A percentile compares a stretch with the other conserved stretches of the same genome.
Evolutionary conservation across 768 basidiomycete genomes (phyloP).

Genomic region (Xanthoconium purpureum): DNA sequence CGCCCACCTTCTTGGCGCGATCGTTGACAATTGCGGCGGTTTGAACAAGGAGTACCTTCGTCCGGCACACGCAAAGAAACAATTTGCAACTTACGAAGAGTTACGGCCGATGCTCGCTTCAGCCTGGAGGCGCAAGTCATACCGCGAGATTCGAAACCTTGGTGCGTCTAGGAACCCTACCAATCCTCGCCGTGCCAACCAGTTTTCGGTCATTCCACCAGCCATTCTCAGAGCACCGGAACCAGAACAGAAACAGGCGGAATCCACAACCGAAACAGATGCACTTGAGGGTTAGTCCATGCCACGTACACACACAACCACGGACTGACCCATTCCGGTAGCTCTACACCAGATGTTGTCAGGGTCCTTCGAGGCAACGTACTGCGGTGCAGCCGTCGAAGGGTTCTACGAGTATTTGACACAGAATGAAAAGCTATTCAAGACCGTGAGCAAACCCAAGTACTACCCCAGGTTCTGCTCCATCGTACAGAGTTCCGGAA

Average conservation of each 20-base stretch:
- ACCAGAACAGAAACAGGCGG: neutral
- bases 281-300: neutral
- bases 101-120: neutral
- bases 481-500: slow-evolving; percentile 15
- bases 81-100: neutral
- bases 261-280: neutral
- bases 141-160: slow-evolving; percentile 7
- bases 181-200: neutral
- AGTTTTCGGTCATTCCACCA: neutral
- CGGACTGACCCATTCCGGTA: neutral
- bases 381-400: slow-evolving; percentile 4
- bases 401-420: slow-evolving; percentile 20
- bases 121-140: slow-evolving; percentile 1
- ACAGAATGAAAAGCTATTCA: slow-evolving; percentile 9
- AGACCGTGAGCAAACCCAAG: neutral
- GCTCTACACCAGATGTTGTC: neutral
- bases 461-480: slow-evolving; percentile 9
- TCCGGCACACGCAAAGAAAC: accelerated
- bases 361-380: neutral
- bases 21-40: neutral
- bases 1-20: neutral
- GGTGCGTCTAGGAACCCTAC: neutral
- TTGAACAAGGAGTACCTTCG: neutral
- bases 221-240: neutral
- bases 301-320: too few relatives aligned